A percentile compares a stretch with the other conserved stretches of the same genome.
Conservation (phyloP, 73 alveolate genomes). For the Stentor coeruleus region DNA sequence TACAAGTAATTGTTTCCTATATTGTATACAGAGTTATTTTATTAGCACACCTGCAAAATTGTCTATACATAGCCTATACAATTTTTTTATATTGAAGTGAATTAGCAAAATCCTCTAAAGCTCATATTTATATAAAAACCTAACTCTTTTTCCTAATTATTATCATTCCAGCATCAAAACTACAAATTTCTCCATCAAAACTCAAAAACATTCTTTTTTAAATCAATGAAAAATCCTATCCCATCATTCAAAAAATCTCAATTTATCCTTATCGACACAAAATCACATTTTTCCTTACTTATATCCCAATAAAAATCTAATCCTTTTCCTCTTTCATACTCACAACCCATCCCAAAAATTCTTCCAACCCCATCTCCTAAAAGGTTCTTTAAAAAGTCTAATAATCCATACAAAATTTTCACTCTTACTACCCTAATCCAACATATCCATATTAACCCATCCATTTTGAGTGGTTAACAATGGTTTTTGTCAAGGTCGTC, state of each 20-base stretch:
- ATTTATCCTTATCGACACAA: too few species aligned
- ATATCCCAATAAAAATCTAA: too few species aligned
- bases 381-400: slow-evolving; percentile 75
- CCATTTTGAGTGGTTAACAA: neutral
- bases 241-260: neutral
- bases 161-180: slow-evolving; percentile 28
- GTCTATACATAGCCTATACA: too few species aligned
- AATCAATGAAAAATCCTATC: slow-evolving; percentile 20
- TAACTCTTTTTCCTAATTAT: neutral
- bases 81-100: too few species aligned
- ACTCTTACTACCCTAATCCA: neutral
- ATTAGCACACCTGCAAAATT: too few species aligned
- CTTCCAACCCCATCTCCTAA: too few species aligned
- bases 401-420: neutral
- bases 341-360: too few species aligned
- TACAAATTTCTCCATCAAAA: slow-evolving; percentile 8
- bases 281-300: too few species aligned
- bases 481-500: neutral
- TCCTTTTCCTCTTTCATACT: too few species aligned
- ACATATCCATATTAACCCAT: neutral
- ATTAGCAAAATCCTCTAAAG: too few species aligned
- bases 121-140: neutral
- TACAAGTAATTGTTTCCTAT: too few species aligned
- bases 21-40: too few species aligned
- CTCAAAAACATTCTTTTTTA: neutral